Base-by-base conservation (phyloP, 495 filamentous ascomycete species). In the Talaromyces adpressus region DNA sequence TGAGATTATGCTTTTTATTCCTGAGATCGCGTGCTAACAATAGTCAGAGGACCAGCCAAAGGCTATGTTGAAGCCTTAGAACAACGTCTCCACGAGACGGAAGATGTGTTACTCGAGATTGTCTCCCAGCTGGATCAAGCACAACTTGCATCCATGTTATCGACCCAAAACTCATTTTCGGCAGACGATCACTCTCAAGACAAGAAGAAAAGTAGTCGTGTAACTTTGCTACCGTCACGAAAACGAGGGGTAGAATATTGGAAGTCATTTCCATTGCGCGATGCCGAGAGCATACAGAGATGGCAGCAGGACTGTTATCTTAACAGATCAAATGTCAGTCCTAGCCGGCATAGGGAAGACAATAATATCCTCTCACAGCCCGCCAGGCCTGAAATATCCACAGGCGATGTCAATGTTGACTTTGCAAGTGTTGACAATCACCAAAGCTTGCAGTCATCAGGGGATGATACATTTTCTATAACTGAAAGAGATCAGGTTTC, bases 11-110 rank as follows among this genome's bases (percentile, higher is more conserved):
- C 5, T 30, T 11, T 8, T 23, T 0, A 23, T 58, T 29, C 25
- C 25, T 18, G 9, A 4, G 6, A 51, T n/a, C 16, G 16, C 20
- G 12, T 16, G 39, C 58, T 60, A 14, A 60, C n/a, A 16, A 22
- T 8, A n/a, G 25, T 2, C 36, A 77, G 76, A 27, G 75, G 76
- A 1, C 76, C 76, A 32, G 68, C 73, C 32, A 79, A 77, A 53
- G 76, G 75, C 8, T 74, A 79, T 62, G 67, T 75, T 18, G 76
- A 79, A 66, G 68, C 71, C 27, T 58, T 79, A 12, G 75, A 79
- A 47, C 69, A 73, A 27, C 69, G 76, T 36, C 70, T 79, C 1
- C 73, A 73, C 30, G 66, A 77, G 27, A 79, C 75, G 1, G 76
- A 79, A 61, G 67, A 63, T 25, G 66, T 69, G 4, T 65, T 79